These are phyloP conservation scores for Kandelia obovata DNA, from an alignment of 345 rosid species.

Conservation along the genomic window DNA sequence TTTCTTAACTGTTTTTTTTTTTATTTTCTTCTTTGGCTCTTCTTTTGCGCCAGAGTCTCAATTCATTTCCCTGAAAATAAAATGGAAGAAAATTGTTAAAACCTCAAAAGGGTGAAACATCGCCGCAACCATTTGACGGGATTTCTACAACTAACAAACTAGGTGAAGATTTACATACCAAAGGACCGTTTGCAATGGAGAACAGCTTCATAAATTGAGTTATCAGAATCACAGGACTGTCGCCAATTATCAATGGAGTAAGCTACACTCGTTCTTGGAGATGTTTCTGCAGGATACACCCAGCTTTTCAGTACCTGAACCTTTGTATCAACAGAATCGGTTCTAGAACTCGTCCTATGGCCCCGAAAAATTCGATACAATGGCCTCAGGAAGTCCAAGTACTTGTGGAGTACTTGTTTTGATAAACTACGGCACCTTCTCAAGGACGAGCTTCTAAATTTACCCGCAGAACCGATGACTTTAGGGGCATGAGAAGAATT, in stretches of 20 bases:
- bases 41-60: constrained; percentile 12
- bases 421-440: constrained; percentile 59
- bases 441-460: constrained; percentile 34
- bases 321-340: constrained; percentile 33
- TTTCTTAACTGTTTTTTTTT: constrained; percentile 8
- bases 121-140: too few species aligned
- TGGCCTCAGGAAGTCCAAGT: constrained; percentile 69
- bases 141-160: neutral
- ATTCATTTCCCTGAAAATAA: constrained; percentile 39
- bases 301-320: constrained; percentile 37
- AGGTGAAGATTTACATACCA: constrained; percentile 32
- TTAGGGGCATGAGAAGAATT: constrained; percentile 30
- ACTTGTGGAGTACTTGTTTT: constrained; percentile 52
- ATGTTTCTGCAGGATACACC: constrained; percentile 53
- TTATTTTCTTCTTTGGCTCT: neutral
- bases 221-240: constrained; percentile 77
- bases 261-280: constrained; percentile 67
- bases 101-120: constrained; percentile 3
- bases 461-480: constrained; percentile 16
- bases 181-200: constrained; percentile 93
- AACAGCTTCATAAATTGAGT: constrained; percentile 90
- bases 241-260: constrained; percentile 64
- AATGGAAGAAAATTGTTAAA: constrained; percentile 13
- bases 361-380: constrained; percentile 51
- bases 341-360: constrained; percentile 35